Percentiles rank a stretch among this genome's conserved stretches.
Conservation (phyloP, 1,284 basidiomycete species). For the Uromyces viciae-fabae region DNA sequence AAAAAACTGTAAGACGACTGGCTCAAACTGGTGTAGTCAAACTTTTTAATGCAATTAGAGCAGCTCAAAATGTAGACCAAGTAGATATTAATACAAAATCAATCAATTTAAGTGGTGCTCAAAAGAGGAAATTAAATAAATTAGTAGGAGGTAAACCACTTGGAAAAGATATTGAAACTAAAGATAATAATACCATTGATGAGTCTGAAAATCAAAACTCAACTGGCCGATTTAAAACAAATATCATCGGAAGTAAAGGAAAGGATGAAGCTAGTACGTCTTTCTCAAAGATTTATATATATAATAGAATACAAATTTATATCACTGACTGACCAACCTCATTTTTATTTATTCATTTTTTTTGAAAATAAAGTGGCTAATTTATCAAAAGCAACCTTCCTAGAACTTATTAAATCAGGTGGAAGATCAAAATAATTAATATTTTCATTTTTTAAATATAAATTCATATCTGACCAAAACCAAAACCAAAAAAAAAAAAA, state of each 20-base stretch:
- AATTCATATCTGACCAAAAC: too few species aligned
- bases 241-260: conserved; percentile 51
- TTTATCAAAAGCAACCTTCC: conserved; percentile 53
- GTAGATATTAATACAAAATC: conserved; percentile 47
- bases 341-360: neutral
- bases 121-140: conserved; percentile 48
- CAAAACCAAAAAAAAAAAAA: too few species aligned
- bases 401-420: conserved; percentile 50
- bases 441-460: neutral
- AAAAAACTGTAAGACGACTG: conserved; percentile 52
- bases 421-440: conserved; percentile 21
- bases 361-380: conserved; percentile 50
- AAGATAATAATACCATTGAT: conserved; percentile 12
- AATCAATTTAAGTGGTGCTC: conserved; percentile 47
- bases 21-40: conserved; percentile 53
- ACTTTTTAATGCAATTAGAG: conserved; percentile 54
- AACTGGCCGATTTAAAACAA: conserved; percentile 47
- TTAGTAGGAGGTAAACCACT: conserved; percentile 20
- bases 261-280: conserved; percentile 52
- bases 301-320: neutral
- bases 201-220: conserved; percentile 2
- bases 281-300: neutral
- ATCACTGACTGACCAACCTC: neutral
- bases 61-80: conserved; percentile 50
- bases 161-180: neutral